Evolutionary conservation across 2,329 filamentous ascomycete species (phyloP).

Genomic region (Aspergillus viridinutans): DNA sequence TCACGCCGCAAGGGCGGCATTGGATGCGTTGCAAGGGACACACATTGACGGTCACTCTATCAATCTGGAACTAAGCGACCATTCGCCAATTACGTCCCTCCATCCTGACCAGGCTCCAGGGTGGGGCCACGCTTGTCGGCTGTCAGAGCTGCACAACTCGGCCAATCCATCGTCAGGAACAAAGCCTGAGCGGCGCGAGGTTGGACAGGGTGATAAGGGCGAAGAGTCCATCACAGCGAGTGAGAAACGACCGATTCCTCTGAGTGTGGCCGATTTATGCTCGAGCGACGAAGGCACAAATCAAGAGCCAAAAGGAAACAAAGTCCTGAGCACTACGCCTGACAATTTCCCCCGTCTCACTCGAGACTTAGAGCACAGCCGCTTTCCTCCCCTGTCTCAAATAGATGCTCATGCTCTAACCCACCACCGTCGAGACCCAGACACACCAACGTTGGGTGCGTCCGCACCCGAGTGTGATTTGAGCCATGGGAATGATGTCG

Average conservation of each 20-base stretch:
- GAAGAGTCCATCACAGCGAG: neutral
- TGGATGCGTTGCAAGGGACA: constrained; percentile 33
- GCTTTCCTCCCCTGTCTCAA: constrained; percentile 37
- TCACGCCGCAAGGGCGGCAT: constrained; percentile 32
- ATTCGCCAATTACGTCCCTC: constrained; percentile 18
- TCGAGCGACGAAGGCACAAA: constrained; percentile 5
- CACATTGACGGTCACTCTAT: constrained; percentile 38
- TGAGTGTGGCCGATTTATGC: constrained; percentile 8
- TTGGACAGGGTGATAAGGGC: neutral
- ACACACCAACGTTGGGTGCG: neutral
- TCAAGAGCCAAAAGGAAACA: constrained; percentile 1
- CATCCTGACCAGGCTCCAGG: neutral
- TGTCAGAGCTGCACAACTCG: neutral
- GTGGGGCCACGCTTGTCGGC: neutral
- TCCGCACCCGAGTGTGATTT: neutral
- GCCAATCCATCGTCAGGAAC: neutral
- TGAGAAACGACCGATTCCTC: constrained; percentile 1
- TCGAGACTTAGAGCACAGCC: constrained; percentile 21
- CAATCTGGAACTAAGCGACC: constrained; percentile 37
- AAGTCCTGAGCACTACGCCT: constrained; percentile 1
- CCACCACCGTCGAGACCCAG: constrained; percentile 11
- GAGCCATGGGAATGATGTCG: neutral
- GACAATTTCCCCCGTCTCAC: constrained; percentile 17
- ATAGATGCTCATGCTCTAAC: constrained; percentile 33
- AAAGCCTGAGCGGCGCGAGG: neutral